Conservation (phyloP, 2,329 filamentous ascomycete genomes). For the Phoma sp. region DNA sequence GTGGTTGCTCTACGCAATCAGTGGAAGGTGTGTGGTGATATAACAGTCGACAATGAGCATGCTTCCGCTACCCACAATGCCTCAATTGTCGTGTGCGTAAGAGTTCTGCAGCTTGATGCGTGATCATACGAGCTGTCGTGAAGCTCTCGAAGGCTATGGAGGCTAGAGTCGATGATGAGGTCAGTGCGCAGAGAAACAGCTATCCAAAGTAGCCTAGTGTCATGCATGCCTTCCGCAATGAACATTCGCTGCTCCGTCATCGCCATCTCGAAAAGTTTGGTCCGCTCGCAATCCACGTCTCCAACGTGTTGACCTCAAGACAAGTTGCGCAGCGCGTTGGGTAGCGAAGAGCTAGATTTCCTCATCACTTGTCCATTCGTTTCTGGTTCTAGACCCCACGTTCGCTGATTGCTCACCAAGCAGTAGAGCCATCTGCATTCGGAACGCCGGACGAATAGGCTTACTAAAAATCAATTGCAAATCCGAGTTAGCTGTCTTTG, state of each 20-base stretch:
- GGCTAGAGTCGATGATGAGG: conserved; percentile 21
- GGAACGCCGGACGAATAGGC: conserved; percentile 21
- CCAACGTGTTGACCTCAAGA: conserved; percentile 9
- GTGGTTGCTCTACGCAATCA: not conserved
- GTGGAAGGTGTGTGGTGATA: not conserved
- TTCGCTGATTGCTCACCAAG: conserved; percentile 11
- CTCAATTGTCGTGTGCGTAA: not conserved
- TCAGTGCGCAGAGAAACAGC: conserved; percentile 22
- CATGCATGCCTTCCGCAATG: conserved; percentile 17
- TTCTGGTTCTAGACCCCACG: conserved; percentile 8
- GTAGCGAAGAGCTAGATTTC: conserved; percentile 1
- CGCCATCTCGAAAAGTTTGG: conserved; percentile 22
- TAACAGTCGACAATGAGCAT: not conserved
- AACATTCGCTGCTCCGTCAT: conserved; percentile 26
- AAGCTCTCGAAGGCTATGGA: conserved; percentile 7
- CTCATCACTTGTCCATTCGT: conserved; percentile 12
- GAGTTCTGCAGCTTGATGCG: conserved; percentile 4
- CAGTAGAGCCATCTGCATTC: conserved; percentile 12
- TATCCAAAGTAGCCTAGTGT: conserved; percentile 24
- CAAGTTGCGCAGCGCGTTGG: conserved; percentile 11
- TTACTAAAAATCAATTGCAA: conserved; percentile 38
- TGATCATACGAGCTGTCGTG: conserved; percentile 16
- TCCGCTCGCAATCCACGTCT: conserved; percentile 7
- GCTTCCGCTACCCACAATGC: not conserved
- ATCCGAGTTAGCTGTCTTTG: conserved; percentile 27